phyloP scores from a whole-genome alignment of 345 rosid genomes.

The Populus euphratica region DNA sequence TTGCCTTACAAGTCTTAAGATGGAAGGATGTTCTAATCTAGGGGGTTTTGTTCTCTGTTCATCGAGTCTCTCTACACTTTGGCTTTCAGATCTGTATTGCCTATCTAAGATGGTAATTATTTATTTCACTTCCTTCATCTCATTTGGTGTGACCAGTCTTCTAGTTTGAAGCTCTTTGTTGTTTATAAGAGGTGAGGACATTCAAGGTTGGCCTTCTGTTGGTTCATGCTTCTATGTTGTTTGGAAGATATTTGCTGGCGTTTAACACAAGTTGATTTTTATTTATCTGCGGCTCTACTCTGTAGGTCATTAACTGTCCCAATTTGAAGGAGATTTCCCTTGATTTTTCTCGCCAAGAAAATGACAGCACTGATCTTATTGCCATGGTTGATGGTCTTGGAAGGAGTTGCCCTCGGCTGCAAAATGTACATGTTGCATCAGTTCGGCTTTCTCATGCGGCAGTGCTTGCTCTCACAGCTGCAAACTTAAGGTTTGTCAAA shows the following conservation, averaged over 20 bases:
- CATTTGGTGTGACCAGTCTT: not conserved
- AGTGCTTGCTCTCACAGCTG: conserved; percentile 84
- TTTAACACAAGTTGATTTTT: not conserved
- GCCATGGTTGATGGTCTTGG: conserved; percentile 71
- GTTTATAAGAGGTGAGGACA: not conserved
- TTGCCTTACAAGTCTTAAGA: conserved; percentile 73
- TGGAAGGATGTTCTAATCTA: conserved; percentile 91
- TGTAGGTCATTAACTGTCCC: conserved; percentile 79
- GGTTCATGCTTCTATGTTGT: not conserved
- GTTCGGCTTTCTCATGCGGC: conserved; percentile 66
- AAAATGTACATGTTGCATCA: conserved; percentile 86
- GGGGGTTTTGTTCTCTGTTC: conserved; percentile 79
- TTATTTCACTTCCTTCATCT: not conserved
- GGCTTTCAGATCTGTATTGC: conserved; percentile 81
- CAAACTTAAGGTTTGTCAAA: conserved; percentile 63
- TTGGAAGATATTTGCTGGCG: not conserved
- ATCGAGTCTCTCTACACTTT: conserved; percentile 71
- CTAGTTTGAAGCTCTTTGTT: too few species aligned
- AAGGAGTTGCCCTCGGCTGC: conserved; percentile 65
- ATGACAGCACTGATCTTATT: conserved; percentile 68
- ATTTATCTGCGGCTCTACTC: not conserved
- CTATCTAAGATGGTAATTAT: conserved; percentile 70
- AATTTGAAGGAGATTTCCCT: conserved; percentile 74
- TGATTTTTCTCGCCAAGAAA: conserved; percentile 76
- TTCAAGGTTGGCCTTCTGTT: not conserved